Evolutionary conservation across 768 basidiomycete genomes (phyloP).

Genomic region (Trametes villosa): DNA sequence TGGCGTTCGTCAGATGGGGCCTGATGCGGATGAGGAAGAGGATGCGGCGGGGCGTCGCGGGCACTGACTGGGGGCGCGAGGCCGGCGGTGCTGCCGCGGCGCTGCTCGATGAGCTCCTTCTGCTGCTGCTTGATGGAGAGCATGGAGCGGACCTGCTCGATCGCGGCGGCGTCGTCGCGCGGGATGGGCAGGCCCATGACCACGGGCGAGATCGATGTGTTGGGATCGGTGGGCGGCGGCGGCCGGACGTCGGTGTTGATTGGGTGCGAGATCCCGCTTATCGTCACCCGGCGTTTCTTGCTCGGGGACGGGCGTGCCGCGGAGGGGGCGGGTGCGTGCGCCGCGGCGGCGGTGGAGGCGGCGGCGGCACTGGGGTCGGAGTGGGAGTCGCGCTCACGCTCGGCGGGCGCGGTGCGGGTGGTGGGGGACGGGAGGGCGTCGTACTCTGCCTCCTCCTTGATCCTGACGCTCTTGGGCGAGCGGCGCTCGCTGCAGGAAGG

Average conservation of each 20-base stretch:
- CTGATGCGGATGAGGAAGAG: slow-evolving; percentile 15
- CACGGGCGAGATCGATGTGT: slow-evolving; percentile 68
- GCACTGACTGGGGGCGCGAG: slow-evolving; percentile 30
- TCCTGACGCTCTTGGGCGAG: slow-evolving; percentile 50
- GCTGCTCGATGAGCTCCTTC: slow-evolving; percentile 71
- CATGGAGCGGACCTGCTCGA: slow-evolving; percentile 68
- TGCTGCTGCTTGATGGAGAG: slow-evolving; percentile 71
- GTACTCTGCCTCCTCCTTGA: slow-evolving; percentile 69
- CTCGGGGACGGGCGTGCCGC: slow-evolving; percentile 44
- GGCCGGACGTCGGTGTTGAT: slow-evolving; percentile 57
- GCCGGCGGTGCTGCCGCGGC: slow-evolving; percentile 58
- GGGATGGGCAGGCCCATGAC: slow-evolving; percentile 60
- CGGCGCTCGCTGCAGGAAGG: slow-evolving; percentile 40
- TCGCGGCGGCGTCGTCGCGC: slow-evolving; percentile 59
- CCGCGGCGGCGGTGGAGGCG: not conserved
- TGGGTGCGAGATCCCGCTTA: slow-evolving; percentile 61
- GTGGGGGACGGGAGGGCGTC: slow-evolving; percentile 45
- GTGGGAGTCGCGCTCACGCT: slow-evolving; percentile 6
- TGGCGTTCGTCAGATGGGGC: slow-evolving; percentile 28
- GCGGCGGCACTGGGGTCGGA: not conserved
- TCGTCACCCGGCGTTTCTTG: slow-evolving; percentile 74
- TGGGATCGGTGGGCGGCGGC: slow-evolving; percentile 35
- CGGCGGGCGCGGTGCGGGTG: slow-evolving; percentile 28
- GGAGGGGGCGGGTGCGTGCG: slow-evolving; percentile 46
- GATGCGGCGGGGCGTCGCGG: slow-evolving; percentile 22